phyloP scores from a whole-genome alignment of 768 basidiomycete species.

The Gloeophyllum trabeum region DNA sequence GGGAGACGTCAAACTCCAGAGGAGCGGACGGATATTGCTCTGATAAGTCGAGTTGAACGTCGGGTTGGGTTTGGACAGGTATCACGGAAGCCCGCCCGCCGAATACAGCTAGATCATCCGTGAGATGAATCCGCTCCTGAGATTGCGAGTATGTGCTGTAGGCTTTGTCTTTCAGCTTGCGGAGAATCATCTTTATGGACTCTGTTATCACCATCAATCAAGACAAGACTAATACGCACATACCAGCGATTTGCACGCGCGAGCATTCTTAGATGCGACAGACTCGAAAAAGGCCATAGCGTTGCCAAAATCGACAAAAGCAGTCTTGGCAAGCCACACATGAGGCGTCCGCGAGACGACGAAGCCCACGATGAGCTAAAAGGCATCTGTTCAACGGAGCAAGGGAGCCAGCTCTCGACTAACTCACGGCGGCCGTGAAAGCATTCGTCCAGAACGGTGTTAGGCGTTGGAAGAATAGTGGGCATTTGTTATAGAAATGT shows the following conservation, averaged over 20 bases:
- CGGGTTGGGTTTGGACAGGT: too few relatives aligned
- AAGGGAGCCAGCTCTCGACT: conserved; percentile 1
- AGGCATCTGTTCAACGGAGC: neutral
- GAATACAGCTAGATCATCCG: too few relatives aligned
- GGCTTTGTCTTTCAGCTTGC: conserved; percentile 34
- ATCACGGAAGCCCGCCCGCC: too few relatives aligned
- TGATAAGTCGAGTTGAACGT: too few relatives aligned
- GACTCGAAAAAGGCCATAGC: conserved; percentile 36
- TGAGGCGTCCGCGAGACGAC: conserved; percentile 45
- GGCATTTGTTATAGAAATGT: conserved; percentile 42
- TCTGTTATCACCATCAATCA: too few relatives aligned
- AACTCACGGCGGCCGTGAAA: conserved; percentile 16
- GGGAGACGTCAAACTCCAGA: too few relatives aligned
- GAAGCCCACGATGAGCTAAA: conserved; percentile 48
- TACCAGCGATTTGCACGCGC: conserved; percentile 37
- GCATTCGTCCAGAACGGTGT: conserved; percentile 7
- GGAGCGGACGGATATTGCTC: too few relatives aligned
- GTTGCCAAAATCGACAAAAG: conserved; percentile 34
- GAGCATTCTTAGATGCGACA: conserved; percentile 29
- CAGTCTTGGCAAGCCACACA: conserved; percentile 35
- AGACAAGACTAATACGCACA: too few relatives aligned
- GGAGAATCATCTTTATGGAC: conserved; percentile 28
- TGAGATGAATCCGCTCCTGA: too few relatives aligned
- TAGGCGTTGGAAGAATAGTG: conserved; percentile 36
- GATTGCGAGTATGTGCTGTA: conserved; percentile 24